Percentiles rank a stretch among this genome's conserved stretches.
Conservation (phyloP, 1,139 yeast species). For the Pichiaceae sp. region DNA sequence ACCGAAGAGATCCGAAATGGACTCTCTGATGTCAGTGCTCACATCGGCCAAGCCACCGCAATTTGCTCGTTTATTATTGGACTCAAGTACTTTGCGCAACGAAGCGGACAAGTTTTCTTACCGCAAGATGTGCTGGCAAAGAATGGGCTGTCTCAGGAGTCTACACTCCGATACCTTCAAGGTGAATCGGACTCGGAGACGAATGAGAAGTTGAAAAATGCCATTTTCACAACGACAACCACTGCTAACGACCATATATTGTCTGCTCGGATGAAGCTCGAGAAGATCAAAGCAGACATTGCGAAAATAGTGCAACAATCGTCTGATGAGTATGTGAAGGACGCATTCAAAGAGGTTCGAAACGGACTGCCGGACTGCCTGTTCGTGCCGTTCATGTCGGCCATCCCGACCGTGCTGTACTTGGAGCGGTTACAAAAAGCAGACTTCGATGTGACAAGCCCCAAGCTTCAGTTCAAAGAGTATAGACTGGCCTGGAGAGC, state of each 20-base stretch:
- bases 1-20: constrained; percentile 34
- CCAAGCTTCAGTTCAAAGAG: constrained; percentile 44
- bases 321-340: constrained; percentile 11
- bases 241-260: constrained; percentile 75
- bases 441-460: constrained; percentile 55
- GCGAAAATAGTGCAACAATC: constrained; percentile 19
- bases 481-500: constrained; percentile 71
- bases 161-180: constrained; percentile 41
- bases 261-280: constrained; percentile 52
- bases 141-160: constrained; percentile 56
- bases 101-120: constrained; percentile 43
- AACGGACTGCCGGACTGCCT: constrained; percentile 54
- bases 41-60: constrained; percentile 76
- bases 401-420: constrained; percentile 58
- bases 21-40: constrained; percentile 63
- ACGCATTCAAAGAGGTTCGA: constrained; percentile 34
- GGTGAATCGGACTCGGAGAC: constrained; percentile 27
- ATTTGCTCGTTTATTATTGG: constrained; percentile 62
- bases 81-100: constrained; percentile 45
- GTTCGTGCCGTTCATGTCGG: constrained; percentile 58
- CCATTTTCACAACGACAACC: constrained; percentile 63
- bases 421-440: constrained; percentile 49
- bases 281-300: constrained; percentile 30
- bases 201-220: constrained; percentile 38
- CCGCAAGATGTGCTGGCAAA: constrained; percentile 58